Percentiles rank a stretch among this genome's conserved stretches.
Conservation (phyloP, 129 eudicot species). For the Lactuca sativa region DNA sequence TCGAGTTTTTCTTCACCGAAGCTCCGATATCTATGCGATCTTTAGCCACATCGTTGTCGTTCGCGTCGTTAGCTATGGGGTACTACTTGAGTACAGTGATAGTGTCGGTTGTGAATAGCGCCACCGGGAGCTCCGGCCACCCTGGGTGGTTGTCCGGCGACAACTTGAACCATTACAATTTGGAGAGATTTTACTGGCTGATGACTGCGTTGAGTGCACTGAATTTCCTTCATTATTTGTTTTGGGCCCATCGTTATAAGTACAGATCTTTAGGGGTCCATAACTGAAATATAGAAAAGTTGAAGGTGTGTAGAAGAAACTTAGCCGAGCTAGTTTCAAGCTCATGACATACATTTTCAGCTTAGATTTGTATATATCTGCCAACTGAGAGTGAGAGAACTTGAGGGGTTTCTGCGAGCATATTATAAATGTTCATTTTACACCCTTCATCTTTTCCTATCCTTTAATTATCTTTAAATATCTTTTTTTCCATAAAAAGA, state of each 20-base stretch:
- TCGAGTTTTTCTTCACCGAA: constrained; percentile 91
- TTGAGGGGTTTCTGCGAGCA: background rate
- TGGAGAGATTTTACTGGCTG: constrained; percentile 84
- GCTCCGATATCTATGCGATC: constrained; percentile 82
- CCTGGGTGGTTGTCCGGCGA: constrained; percentile 67
- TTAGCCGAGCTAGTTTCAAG: constrained; percentile 2
- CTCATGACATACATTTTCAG: constrained; percentile 26
- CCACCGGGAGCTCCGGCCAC: constrained; percentile 41
- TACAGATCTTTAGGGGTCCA: constrained; percentile 38
- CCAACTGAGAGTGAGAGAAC: background rate
- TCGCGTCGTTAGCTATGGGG: constrained; percentile 80
- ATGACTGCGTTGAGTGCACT: constrained; percentile 63
- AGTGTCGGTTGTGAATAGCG: constrained; percentile 72
- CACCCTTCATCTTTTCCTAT: background rate
- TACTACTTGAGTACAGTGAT: constrained; percentile 74
- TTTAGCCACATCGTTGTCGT: constrained; percentile 72
- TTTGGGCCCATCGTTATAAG: constrained; percentile 72
- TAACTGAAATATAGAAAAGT: constrained; percentile 13
- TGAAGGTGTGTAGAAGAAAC: constrained; percentile 31
- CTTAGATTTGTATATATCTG: background rate
- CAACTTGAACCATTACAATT: constrained; percentile 60
- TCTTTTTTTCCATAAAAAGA: background rate
- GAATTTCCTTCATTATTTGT: constrained; percentile 74
- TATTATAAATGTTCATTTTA: background rate
- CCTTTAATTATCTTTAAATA: background rate